Evolutionary conservation across 192 early-diverging fungal genomes (phyloP).

Genomic region (Pilobolus umbonatus): DNA sequence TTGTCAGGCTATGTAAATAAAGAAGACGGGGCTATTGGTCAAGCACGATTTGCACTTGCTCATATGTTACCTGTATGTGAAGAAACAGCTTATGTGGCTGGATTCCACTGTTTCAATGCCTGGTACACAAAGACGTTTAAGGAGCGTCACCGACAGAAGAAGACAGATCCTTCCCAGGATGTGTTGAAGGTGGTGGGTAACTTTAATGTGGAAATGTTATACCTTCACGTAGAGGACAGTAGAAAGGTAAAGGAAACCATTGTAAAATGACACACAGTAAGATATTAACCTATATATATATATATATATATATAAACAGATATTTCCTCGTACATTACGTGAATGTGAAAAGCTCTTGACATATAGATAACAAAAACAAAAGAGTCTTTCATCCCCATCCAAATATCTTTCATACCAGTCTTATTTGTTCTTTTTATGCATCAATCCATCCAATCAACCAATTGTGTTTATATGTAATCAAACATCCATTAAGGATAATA

Average conservation of each 20-base stretch:
- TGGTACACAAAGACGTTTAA: constrained; percentile 17
- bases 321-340: constrained; percentile 5
- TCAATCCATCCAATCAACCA: too few species aligned
- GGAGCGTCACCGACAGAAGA: constrained; percentile 7
- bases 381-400: too few species aligned
- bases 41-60: constrained; percentile 24
- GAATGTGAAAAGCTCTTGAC: constrained; percentile 11
- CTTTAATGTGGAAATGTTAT: constrained; percentile 25
- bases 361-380: too few species aligned
- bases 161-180: constrained; percentile 16
- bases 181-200: constrained; percentile 29
- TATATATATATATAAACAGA: constrained; percentile 1
- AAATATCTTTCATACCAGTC: too few species aligned
- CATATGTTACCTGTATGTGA: constrained; percentile 26
- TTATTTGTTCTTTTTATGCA: too few species aligned
- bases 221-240: constrained; percentile 18
- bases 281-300: not conserved
- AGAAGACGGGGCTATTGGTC: constrained; percentile 31
- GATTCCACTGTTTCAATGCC: constrained; percentile 31
- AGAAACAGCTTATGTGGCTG: constrained; percentile 10
- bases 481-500: too few species aligned
- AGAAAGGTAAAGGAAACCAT: not conserved
- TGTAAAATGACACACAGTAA: not conserved
- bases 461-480: too few species aligned
- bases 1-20: constrained; percentile 25